phyloP scores from a whole-genome alignment of 2,329 filamentous ascomycete genomes.

The Colletotrichum coccodes region DNA sequence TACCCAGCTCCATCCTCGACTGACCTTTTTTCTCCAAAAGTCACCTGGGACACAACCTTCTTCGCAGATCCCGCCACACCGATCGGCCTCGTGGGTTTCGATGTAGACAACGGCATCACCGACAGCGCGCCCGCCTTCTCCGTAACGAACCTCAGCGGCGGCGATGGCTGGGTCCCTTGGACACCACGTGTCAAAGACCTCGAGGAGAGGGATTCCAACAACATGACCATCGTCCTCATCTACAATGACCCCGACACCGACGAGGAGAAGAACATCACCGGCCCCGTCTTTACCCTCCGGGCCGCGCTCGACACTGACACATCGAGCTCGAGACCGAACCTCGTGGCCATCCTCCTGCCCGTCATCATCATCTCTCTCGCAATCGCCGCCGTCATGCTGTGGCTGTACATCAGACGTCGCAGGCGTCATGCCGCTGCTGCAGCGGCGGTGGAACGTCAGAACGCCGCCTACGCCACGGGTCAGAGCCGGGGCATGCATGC shows the following conservation, averaged over 20 bases:
- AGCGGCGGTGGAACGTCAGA: neutral
- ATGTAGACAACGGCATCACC: constrained; percentile 26
- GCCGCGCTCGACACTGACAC: neutral
- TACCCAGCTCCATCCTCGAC: neutral
- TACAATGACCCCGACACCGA: constrained; percentile 34
- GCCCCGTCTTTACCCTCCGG: constrained; percentile 39
- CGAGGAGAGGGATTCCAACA: constrained; percentile 27
- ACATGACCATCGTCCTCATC: constrained; percentile 36
- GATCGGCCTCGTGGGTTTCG: constrained; percentile 35
- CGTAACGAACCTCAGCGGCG: constrained; percentile 34
- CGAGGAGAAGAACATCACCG: constrained; percentile 31
- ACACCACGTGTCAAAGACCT: constrained; percentile 36
- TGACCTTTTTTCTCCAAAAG: constrained; percentile 30
- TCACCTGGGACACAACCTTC: constrained; percentile 44
- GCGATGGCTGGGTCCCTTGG: constrained; percentile 43
- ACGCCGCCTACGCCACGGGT: neutral
- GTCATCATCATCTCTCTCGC: constrained; percentile 40
- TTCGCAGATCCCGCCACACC: constrained; percentile 37
- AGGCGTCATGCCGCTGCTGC: constrained; percentile 33
- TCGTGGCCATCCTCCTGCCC: constrained; percentile 40
- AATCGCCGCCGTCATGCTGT: constrained; percentile 35
- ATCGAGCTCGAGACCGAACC: constrained; percentile 23
- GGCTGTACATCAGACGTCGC: constrained; percentile 39
- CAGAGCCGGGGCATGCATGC: constrained; percentile 27
- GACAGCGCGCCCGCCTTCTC: constrained; percentile 32